These are phyloP conservation scores for Tulasnella calospora DNA, from an alignment of 768 basidiomycete genomes.

Conservation along the genomic window DNA sequence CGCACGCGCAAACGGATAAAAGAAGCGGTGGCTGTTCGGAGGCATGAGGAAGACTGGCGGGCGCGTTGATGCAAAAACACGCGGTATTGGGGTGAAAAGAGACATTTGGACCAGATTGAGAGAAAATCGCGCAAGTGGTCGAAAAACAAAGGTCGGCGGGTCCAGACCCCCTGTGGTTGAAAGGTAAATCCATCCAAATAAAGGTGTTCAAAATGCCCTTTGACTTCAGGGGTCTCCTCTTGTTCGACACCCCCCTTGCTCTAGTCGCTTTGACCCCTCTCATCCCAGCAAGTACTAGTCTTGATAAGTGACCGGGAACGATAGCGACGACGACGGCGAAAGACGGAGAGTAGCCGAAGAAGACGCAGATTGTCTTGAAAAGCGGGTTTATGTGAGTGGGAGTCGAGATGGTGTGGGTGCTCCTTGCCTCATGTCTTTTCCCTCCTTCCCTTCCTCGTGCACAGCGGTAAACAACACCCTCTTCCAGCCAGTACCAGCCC, in stretches of 20 bases:
- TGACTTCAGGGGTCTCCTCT: not conserved
- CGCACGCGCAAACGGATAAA: not conserved
- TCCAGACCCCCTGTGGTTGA: not conserved
- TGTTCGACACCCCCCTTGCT: not conserved
- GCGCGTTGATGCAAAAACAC: not conserved
- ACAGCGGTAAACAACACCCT: constrained; percentile 8
- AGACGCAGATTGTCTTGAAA: not conserved
- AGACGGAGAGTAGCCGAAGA: not conserved
- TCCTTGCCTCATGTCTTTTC: constrained; percentile 2
- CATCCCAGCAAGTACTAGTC: not conserved
- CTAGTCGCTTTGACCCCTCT: not conserved
- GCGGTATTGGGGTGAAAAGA: not conserved
- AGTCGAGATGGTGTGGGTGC: constrained; percentile 4
- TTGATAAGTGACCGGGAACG: not conserved
- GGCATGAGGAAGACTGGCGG: not conserved
- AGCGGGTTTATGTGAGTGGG: constrained; percentile 11
- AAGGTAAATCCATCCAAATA: not conserved
- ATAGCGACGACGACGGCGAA: not conserved
- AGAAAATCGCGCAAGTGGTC: not conserved
- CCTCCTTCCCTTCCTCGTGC: constrained; percentile 1
- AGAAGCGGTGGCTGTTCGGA: not conserved
- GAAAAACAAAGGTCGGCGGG: not conserved
- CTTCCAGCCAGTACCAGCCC: not conserved
- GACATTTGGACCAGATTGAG: not conserved
- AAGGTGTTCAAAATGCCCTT: not conserved